These are phyloP conservation scores for Cyclotella baltica DNA, from an alignment of 108 stramenopile genomes.

Conservation along the genomic window DNA sequence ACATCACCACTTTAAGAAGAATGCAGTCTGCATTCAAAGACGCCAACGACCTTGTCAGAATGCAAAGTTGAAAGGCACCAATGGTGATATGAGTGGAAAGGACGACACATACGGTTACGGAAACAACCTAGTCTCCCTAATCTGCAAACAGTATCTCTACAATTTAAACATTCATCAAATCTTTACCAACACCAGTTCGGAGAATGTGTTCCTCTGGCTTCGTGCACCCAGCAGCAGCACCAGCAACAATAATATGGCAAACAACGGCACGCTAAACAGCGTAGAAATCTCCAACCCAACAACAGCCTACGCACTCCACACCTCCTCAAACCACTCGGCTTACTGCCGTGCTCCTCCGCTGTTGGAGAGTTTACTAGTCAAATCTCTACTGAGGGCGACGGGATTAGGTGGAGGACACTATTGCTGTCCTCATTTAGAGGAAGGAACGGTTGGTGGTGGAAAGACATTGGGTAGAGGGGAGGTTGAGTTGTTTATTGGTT, in stretches of 20 bases:
- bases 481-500: conserved; percentile 89
- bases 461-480: conserved; percentile 82
- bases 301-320: conserved; percentile 72
- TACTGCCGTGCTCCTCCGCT: conserved; percentile 92
- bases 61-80: neutral
- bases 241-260: too few relatives aligned
- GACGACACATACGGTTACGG: neutral
- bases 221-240: conserved; percentile 21
- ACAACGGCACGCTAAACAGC: conserved; percentile 58
- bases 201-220: conserved; percentile 79
- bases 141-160: conserved; percentile 58
- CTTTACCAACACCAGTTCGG: conserved; percentile 73
- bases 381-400: conserved; percentile 61
- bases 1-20: conserved; percentile 52
- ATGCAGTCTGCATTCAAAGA: conserved; percentile 60
- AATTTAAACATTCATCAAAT: conserved; percentile 60
- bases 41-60: neutral
- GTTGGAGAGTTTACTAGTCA: conserved; percentile 80
- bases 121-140: conserved; percentile 35
- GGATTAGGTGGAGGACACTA: conserved; percentile 87
- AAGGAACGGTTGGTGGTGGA: conserved; percentile 13
- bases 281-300: conserved; percentile 80
- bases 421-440: conserved; percentile 53
- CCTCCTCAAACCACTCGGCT: conserved; percentile 69
- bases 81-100: neutral